These are phyloP conservation scores for Fonsecaea pugnacius DNA, from an alignment of 2,329 filamentous ascomycete species.

Conservation along the genomic window DNA sequence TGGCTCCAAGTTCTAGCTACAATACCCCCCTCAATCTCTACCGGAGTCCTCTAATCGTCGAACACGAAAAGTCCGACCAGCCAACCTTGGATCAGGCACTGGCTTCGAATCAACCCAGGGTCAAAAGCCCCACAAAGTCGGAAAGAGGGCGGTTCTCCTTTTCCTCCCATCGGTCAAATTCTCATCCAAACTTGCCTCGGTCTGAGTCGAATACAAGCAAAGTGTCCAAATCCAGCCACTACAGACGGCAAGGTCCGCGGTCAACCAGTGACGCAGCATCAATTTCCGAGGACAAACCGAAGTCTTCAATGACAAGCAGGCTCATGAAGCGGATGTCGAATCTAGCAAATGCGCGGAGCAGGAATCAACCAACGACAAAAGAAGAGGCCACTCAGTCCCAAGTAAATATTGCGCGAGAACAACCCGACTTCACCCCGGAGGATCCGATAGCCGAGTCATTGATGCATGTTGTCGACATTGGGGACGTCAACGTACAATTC, in stretches of 20 bases:
- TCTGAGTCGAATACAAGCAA: slow-evolving; percentile 47
- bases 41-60: slow-evolving; percentile 64
- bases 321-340: slow-evolving; percentile 71
- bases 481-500: slow-evolving; percentile 95
- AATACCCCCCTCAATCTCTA: slow-evolving; percentile 50
- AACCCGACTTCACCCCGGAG: slow-evolving; percentile 34
- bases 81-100: slow-evolving; percentile 33
- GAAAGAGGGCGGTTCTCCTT: slow-evolving; percentile 47
- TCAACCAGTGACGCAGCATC: slow-evolving; percentile 44
- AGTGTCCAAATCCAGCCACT: slow-evolving; percentile 45
- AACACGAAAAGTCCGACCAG: slow-evolving; percentile 61
- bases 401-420: slow-evolving; percentile 45
- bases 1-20: slow-evolving; percentile 31
- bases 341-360: slow-evolving; percentile 51
- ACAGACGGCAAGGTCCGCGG: slow-evolving; percentile 44
- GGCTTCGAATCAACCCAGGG: slow-evolving; percentile 28
- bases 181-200: slow-evolving; percentile 42
- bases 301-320: slow-evolving; percentile 61
- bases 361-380: slow-evolving; percentile 53
- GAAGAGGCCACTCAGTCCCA: slow-evolving; percentile 32
- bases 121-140: slow-evolving; percentile 35
- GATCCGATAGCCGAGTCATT: slow-evolving; percentile 31
- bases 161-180: slow-evolving; percentile 47
- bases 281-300: slow-evolving; percentile 54
- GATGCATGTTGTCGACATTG: slow-evolving; percentile 69